Evolutionary conservation across 2,329 filamentous ascomycete species (phyloP), one percentile per base, ranked within the genome.

Genomic region (Pestalotiopsis sp.): DNA sequence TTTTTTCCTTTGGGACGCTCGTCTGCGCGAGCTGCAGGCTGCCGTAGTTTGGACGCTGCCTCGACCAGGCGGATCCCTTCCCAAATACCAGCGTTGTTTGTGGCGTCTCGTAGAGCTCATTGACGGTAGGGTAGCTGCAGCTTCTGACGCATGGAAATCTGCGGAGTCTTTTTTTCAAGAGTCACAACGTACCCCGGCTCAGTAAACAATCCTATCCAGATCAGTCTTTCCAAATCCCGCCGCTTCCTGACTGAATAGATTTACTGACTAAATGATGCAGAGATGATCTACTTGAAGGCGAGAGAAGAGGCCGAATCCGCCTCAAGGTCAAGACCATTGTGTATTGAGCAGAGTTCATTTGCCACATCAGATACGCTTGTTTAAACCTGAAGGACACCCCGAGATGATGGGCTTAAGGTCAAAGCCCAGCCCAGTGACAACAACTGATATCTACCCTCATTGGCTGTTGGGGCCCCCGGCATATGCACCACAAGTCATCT

Each of bases 61-160:
- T 73, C 75, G 75, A 71, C 77, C 73, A 80, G 76, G 76, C 72
- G 79, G 73, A 77, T 78, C 76, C 75, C 73, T 80, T 78, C 75
- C 76, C 77, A 80, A 80, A 80, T 80, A 80, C 77, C 80, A 79
- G 72, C 71, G 73, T 75, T 82, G 80, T 82, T 81, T 83, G 82
- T 83, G 82, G 82, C 82, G 80, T 81, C 79, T 84, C 78, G 77
- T 81, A 81, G 80, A 80, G 78, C 75, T 74, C 27, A 80, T 80
- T 82, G 78, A 80, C 77, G 77, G 79, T 76, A 84, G 84, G 84
- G 76, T 85, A 79, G 77, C 76, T 85, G 84, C 84, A 86, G 82
- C 75, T 52, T 75, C 73, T 80, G 76, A 80, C 81, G 81, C 82
- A 81, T 81, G 77, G 78, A 78, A 57, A 79, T 62, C 31, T 62